These are phyloP conservation scores for Mesembryanthemum crystallinum DNA, from an alignment of 148 eudicot species.

Conservation along the genomic window DNA sequence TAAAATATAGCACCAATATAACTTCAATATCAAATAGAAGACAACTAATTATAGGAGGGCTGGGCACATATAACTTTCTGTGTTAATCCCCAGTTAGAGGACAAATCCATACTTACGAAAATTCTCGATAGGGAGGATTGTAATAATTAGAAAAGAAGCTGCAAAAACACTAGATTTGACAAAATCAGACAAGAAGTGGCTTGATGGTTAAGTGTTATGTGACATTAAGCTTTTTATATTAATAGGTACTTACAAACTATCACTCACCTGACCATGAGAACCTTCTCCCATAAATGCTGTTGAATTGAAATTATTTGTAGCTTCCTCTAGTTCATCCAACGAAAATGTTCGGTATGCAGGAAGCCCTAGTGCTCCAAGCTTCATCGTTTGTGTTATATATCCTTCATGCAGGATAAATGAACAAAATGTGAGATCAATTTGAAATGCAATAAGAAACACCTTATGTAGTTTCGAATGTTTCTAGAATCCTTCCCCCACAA, in stretches of 20 bases:
- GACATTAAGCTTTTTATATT: not conserved
- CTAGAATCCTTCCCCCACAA: not conserved
- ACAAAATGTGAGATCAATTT: not conserved
- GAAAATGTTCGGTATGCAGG: slow-evolving; percentile 73
- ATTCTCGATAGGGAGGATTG: not conserved
- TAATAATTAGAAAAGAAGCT: not conserved
- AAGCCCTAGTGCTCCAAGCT: slow-evolving; percentile 73
- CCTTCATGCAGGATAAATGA: slow-evolving; percentile 39
- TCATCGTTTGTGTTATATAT: slow-evolving; percentile 74
- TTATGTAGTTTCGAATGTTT: not conserved
- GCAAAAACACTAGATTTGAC: not conserved
- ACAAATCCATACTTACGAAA: not conserved
- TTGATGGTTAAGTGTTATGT: not conserved
- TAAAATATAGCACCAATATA: not conserved
- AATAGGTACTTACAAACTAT: not conserved
- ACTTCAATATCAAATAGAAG: not conserved
- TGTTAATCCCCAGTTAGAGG: not conserved
- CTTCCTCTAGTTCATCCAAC: slow-evolving; percentile 82
- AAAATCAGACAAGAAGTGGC: not conserved
- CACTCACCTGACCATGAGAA: slow-evolving; percentile 73
- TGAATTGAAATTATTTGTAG: slow-evolving; percentile 70
- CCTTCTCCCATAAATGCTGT: slow-evolving; percentile 80
- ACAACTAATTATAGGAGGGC: not conserved
- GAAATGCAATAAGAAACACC: not conserved
- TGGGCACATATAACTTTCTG: not conserved